These are phyloP conservation scores for Chlamydomonas schloesseri DNA, from an alignment of 139 green algal genomes.

Conservation along the genomic window DNA sequence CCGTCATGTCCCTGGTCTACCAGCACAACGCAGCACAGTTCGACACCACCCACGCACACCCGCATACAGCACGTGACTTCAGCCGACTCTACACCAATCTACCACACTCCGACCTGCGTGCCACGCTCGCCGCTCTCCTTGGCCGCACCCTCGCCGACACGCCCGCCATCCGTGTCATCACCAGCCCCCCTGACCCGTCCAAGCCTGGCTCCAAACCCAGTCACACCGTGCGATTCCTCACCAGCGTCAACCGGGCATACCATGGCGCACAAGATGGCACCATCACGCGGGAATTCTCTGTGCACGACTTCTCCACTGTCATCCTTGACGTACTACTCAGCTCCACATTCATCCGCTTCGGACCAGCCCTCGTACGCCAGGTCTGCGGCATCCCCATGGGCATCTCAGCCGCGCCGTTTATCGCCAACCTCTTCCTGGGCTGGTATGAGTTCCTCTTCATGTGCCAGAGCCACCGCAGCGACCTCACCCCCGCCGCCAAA, in stretches of 20 bases:
- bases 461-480: neutral
- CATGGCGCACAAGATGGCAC: neutral
- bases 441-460: conserved; percentile 1
- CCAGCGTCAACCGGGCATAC: neutral
- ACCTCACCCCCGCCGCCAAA: no score
- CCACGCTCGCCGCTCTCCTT: neutral
- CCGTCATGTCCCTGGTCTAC: neutral
- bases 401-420: neutral
- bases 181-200: neutral
- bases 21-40: neutral
- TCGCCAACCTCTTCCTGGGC: conserved; percentile 15
- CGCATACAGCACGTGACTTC: neutral
- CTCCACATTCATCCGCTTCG: conserved; percentile 5
- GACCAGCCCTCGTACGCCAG: neutral
- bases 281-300: neutral
- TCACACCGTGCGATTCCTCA: neutral
- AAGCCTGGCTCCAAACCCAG: neutral
- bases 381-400: conserved; percentile 7
- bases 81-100: neutral
- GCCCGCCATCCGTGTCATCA: neutral
- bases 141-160: neutral
- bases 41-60: neutral
- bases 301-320: neutral
- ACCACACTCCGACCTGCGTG: neutral
- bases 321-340: neutral